Percentiles rank a stretch among this genome's conserved stretches.
Evolutionary conservation across 768 basidiomycete species (phyloP).

Genomic region (Mycena indigotica): DNA sequence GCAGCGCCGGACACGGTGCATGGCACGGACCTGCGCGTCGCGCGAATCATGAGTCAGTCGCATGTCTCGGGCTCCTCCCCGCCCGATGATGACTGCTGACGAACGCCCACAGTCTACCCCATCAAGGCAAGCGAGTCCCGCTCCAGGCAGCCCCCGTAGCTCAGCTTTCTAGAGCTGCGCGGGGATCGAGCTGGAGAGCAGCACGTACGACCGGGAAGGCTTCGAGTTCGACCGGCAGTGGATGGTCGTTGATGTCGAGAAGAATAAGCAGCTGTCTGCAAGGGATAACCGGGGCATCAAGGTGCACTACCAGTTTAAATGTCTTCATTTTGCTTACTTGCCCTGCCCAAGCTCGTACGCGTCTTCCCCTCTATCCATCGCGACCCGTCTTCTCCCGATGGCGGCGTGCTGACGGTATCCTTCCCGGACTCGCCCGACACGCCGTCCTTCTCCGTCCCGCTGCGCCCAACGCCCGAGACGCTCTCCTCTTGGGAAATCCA

Average conservation of each 20-base stretch:
- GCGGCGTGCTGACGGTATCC: conserved; percentile 18
- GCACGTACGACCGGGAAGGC: conserved; percentile 18
- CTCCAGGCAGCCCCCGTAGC: background rate
- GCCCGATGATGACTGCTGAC: background rate
- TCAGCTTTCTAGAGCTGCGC: conserved; percentile 16
- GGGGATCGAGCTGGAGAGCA: conserved; percentile 14
- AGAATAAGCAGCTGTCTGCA: conserved; percentile 23
- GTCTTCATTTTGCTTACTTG: background rate
- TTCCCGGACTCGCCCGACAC: conserved; percentile 22
- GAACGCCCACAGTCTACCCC: conserved; percentile 16
- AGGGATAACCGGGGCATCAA: conserved; percentile 25
- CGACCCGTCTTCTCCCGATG: conserved; percentile 14
- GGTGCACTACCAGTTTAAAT: background rate
- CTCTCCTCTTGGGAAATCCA: conserved; percentile 18
- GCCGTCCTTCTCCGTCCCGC: conserved; percentile 15
- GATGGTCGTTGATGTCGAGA: conserved; percentile 25
- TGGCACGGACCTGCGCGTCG: background rate
- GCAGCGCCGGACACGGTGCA: background rate
- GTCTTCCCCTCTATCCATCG: conserved; percentile 17
- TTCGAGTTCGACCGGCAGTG: conserved; percentile 24
- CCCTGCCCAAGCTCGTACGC: conserved; percentile 13
- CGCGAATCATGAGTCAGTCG: background rate
- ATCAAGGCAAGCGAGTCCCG: conserved; percentile 14
- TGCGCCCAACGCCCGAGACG: conserved; percentile 15
- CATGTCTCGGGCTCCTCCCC: background rate